phyloP scores from a whole-genome alignment of 2,329 filamentous ascomycete genomes.

The Fusarium sp. region DNA sequence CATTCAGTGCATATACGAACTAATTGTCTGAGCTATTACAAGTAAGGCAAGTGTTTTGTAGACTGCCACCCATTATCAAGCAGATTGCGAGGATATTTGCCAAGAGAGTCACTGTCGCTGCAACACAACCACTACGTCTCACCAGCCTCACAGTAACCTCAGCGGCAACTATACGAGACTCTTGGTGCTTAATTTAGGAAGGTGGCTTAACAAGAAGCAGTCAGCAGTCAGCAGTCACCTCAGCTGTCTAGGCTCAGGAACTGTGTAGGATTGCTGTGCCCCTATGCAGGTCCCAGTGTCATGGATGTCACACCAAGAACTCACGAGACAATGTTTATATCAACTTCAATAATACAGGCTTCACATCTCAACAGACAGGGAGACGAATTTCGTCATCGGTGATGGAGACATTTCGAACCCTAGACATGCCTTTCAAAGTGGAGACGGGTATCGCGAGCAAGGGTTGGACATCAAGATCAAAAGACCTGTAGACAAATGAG shows the following conservation, averaged over 20 bases:
- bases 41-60: background rate
- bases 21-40: background rate
- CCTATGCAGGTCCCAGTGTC: background rate
- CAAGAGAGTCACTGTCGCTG: background rate
- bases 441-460: slow-evolving; percentile 5
- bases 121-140: background rate
- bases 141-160: background rate
- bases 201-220: background rate
- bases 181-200: slow-evolving; percentile 1
- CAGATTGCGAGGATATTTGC: background rate
- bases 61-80: background rate
- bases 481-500: background rate
- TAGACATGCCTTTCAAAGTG: background rate
- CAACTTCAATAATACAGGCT: background rate
- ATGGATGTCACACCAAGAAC: background rate
- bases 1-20: background rate
- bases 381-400: slow-evolving; percentile 6
- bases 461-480: background rate
- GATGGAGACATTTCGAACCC: slow-evolving; percentile 2
- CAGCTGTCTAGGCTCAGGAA: background rate
- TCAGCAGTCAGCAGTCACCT: background rate
- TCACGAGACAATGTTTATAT: background rate
- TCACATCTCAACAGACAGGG: background rate
- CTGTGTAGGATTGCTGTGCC: background rate
- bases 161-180: background rate